These are phyloP conservation scores for Hyphopichia fennica DNA, from an alignment of 1,139 yeast species.

Conservation along the genomic window DNA sequence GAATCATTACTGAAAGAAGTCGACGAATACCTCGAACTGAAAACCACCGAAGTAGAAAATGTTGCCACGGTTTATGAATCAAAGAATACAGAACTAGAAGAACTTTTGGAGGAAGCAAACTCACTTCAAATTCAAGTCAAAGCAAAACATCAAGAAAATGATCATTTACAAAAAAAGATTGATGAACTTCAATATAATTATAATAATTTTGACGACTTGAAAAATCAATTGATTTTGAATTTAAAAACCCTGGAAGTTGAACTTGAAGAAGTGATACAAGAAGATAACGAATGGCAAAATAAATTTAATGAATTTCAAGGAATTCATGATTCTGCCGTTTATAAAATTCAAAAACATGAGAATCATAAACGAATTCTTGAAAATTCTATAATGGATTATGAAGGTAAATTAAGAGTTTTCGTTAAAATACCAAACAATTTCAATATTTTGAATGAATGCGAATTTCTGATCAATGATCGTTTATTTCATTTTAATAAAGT, in stretches of 20 bases:
- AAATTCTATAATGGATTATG: conserved; percentile 52
- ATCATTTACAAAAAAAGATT: conserved; percentile 9
- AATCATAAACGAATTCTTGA: conserved; percentile 43
- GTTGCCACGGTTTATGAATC: conserved; percentile 13
- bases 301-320: conserved; percentile 8
- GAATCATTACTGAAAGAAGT: conserved; percentile 19
- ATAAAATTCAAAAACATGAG: conserved; percentile 22
- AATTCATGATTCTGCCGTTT: conserved; percentile 10
- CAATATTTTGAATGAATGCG: conserved; percentile 9
- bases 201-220: conserved; percentile 11
- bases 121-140: conserved; percentile 4
- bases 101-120: conserved; percentile 1
- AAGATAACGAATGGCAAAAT: conserved; percentile 11
- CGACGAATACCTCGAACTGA: conserved; percentile 12
- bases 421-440: conserved; percentile 14
- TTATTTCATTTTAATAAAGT: conserved; percentile 20
- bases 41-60: conserved; percentile 15
- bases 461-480: conserved; percentile 6
- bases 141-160: conserved; percentile 11
- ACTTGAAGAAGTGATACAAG: conserved; percentile 7
- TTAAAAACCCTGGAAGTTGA: conserved; percentile 6
- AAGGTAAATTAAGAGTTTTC: conserved; percentile 38
- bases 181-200: conserved; percentile 10
- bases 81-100: conserved; percentile 8
- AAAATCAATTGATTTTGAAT: conserved; percentile 2